Conservation (phyloP, 805 yeast genomes). For the Barnettozyma siamensis region DNA sequence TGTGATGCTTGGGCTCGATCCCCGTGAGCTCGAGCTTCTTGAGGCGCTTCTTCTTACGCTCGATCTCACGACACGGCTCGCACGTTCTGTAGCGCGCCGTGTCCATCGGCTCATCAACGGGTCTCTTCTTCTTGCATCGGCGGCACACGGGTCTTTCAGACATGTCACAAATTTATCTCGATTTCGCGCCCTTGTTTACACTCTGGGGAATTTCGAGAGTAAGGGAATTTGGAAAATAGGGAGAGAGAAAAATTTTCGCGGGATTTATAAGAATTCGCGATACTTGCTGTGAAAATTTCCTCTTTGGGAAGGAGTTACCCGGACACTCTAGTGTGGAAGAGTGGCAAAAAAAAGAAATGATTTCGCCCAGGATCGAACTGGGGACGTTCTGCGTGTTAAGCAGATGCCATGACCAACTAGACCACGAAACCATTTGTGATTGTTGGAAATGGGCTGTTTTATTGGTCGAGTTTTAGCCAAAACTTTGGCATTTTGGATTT, state of each 20-base stretch:
- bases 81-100: slow-evolving; percentile 28
- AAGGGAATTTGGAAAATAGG: no score
- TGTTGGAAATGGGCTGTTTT: neutral
- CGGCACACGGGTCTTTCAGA: slow-evolving; percentile 21
- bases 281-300: neutral
- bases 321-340: neutral
- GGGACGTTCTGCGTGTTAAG: slow-evolving; percentile 99
- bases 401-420: slow-evolving; percentile 99
- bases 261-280: neutral
- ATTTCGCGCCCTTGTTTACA: neutral
- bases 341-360: slow-evolving; percentile 37
- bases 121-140: slow-evolving; percentile 28
- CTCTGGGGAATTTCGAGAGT: neutral
- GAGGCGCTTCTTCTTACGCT: slow-evolving; percentile 9
- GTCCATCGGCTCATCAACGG: slow-evolving; percentile 24
- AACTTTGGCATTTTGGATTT: no score
- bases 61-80: slow-evolving; percentile 24
- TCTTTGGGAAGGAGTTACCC: neutral
- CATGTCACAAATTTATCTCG: no score
- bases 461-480: no score
- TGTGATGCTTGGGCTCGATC: slow-evolving; percentile 6
- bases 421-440: slow-evolving; percentile 75
- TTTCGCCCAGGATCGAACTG: slow-evolving; percentile 99
- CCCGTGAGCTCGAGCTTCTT: slow-evolving; percentile 12
- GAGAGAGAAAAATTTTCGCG: neutral